Evolutionary conservation across 257 asterid genomes (phyloP).

Genomic region (Plantago ovata): DNA sequence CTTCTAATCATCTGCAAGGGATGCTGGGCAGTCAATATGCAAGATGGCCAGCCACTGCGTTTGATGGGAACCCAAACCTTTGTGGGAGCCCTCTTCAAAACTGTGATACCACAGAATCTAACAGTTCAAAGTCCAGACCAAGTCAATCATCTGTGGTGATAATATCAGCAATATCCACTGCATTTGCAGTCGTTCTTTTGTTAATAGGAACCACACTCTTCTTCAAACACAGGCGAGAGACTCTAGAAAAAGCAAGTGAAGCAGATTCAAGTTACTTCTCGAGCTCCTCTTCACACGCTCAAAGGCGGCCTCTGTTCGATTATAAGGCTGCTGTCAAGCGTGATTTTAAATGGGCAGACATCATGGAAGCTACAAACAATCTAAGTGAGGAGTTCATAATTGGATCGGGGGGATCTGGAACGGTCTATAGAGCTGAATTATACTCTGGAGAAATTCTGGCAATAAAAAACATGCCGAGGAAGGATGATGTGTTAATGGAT

Average conservation of each 20-base stretch:
- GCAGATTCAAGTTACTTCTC: slow-evolving; percentile 53
- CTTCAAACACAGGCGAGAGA: slow-evolving; percentile 61
- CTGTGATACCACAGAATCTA: slow-evolving; percentile 37
- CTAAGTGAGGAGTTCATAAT: slow-evolving; percentile 76
- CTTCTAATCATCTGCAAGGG: slow-evolving; percentile 70
- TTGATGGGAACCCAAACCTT: slow-evolving; percentile 56
- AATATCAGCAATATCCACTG: slow-evolving; percentile 56
- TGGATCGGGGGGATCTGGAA: slow-evolving; percentile 86
- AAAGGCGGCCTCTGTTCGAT: slow-evolving; percentile 53
- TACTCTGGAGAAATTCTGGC: slow-evolving; percentile 71
- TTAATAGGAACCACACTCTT: slow-evolving; percentile 60
- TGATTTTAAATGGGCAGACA: slow-evolving; percentile 70
- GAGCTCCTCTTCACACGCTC: slow-evolving; percentile 56
- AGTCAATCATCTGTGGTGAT: slow-evolving; percentile 50
- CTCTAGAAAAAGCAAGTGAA: slow-evolving; percentile 33
- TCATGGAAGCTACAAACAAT: slow-evolving; percentile 88
- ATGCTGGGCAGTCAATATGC: slow-evolving; percentile 56
- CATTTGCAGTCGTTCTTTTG: slow-evolving; percentile 40
- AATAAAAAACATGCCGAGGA: slow-evolving; percentile 64
- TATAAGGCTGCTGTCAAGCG: slow-evolving; percentile 37
- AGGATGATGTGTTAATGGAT: slow-evolving; percentile 64
- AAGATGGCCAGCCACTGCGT: slow-evolving; percentile 73
- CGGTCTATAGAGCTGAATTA: slow-evolving; percentile 71
- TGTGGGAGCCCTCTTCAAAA: slow-evolving; percentile 74
- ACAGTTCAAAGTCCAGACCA: slow-evolving; percentile 21